A percentile compares a stretch with the other conserved stretches of the same genome.
Conservation (phyloP, 352 stramenopile species). For the Phytophthora ohioensis region DNA sequence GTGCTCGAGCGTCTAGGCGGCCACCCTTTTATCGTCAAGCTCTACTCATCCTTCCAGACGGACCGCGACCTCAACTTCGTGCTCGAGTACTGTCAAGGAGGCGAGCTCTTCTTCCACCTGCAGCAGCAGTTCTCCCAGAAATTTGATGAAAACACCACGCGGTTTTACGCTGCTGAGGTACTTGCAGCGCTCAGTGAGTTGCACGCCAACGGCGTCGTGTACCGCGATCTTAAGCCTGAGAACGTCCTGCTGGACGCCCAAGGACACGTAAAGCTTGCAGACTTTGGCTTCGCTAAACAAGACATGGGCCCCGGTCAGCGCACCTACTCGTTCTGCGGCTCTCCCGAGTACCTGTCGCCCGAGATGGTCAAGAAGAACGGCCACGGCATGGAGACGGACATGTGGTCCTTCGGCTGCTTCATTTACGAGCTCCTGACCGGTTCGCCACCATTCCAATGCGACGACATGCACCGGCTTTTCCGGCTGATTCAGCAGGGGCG, state of each 20-base stretch:
- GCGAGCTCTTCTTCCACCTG: slow-evolving; percentile 88
- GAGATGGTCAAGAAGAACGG: slow-evolving; percentile 83
- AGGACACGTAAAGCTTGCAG: slow-evolving; percentile 82
- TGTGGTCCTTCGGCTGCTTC: slow-evolving; percentile 91
- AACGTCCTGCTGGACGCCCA: slow-evolving; percentile 80
- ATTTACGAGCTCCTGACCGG: slow-evolving; percentile 83
- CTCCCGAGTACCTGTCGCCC: slow-evolving; percentile 86
- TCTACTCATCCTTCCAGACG: slow-evolving; percentile 81
- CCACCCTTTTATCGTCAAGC: slow-evolving; percentile 84
- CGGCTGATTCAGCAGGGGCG: slow-evolving; percentile 62
- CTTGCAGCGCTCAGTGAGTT: slow-evolving; percentile 61
- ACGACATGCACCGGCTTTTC: slow-evolving; percentile 72
- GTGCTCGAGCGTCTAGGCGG: slow-evolving; percentile 70
- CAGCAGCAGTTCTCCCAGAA: slow-evolving; percentile 79
- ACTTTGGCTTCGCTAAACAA: slow-evolving; percentile 88
- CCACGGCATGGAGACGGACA: slow-evolving; percentile 82
- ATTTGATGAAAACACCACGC: slow-evolving; percentile 66
- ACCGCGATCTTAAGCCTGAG: slow-evolving; percentile 84
- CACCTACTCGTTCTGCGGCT: slow-evolving; percentile 87
- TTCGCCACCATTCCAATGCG: slow-evolving; percentile 74
- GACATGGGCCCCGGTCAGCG: slow-evolving; percentile 61
- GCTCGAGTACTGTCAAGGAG: slow-evolving; percentile 86
- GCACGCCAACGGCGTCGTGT: slow-evolving; percentile 51
- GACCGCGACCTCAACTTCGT: slow-evolving; percentile 84
- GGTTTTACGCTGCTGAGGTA: slow-evolving; percentile 86